Conservation (phyloP, 192 early-diverging fungal genomes). For the Mortierella claussenii region DNA sequence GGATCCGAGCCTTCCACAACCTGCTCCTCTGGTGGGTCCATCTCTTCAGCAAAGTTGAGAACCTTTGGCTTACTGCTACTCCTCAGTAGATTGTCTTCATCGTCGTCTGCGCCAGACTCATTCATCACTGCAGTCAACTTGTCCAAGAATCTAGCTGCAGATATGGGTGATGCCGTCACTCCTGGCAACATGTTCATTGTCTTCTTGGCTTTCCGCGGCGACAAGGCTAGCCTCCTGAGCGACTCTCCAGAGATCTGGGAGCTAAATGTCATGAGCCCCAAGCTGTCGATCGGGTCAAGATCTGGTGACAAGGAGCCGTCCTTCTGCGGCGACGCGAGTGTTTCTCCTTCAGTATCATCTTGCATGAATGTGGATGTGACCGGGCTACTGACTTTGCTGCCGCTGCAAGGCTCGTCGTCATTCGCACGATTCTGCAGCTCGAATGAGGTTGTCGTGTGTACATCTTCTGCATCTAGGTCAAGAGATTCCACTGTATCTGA, state of each 20-base stretch:
- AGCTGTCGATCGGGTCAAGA: slow-evolving; percentile 8
- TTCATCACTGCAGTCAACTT: slow-evolving; percentile 17
- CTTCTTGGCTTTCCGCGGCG: slow-evolving; percentile 25
- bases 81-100: not conserved
- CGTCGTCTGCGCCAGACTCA: not conserved
- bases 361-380: not conserved
- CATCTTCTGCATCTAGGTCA: too few species aligned
- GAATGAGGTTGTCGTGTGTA: not conserved
- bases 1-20: slow-evolving; percentile 33
- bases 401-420: not conserved
- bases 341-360: too few species aligned
- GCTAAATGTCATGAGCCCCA: slow-evolving; percentile 11
- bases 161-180: too few species aligned
- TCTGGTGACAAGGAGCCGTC: not conserved
- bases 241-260: slow-evolving; percentile 34
- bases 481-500: slow-evolving; percentile 5
- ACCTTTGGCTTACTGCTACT: not conserved
- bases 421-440: not conserved
- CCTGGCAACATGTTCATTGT: too few species aligned
- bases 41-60: not conserved
- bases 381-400: not conserved
- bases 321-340: too few species aligned
- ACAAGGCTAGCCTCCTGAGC: slow-evolving; percentile 24
- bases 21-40: not conserved
- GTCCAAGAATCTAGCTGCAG: slow-evolving; percentile 29